Percentiles rank a stretch among this genome's conserved stretches.
These are phyloP conservation scores for Schizonepeta tenuifolia DNA, from an alignment of 257 asterid genomes.

Conservation along the genomic window DNA sequence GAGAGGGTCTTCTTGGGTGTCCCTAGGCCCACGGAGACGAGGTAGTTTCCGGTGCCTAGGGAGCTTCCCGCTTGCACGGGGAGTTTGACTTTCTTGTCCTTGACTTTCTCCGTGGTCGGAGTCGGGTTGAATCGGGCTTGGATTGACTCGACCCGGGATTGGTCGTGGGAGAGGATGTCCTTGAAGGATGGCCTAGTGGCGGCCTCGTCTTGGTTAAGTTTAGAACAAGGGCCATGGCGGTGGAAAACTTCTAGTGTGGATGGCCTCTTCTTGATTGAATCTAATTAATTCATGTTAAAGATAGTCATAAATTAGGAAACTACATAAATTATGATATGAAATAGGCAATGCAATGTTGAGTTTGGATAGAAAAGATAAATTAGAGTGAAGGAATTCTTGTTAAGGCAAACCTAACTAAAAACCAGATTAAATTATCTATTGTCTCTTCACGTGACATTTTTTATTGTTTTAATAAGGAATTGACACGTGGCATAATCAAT, in stretches of 20 bases:
- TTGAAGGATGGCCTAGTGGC: slow-evolving; percentile 35
- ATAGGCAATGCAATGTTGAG: no score
- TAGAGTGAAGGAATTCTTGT: neutral
- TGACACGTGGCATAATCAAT: no score
- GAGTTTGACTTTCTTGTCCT: slow-evolving; percentile 37
- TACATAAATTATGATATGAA: neutral
- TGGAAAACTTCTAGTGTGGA: slow-evolving; percentile 60
- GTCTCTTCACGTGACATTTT: no score
- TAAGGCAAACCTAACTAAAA: slow-evolving; percentile 5
- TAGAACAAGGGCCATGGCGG: slow-evolving; percentile 63
- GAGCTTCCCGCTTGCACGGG: slow-evolving; percentile 54
- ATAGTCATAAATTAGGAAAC: neutral
- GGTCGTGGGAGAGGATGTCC: slow-evolving; percentile 55
- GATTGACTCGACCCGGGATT: slow-evolving; percentile 59
- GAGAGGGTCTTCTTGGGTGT: slow-evolving; percentile 52
- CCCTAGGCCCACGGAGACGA: slow-evolving; percentile 66
- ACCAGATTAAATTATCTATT: no score
- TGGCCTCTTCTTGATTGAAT: slow-evolving; percentile 44
- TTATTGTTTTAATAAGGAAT: no score
- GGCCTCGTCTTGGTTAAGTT: slow-evolving; percentile 25
- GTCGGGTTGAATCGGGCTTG: slow-evolving; percentile 41
- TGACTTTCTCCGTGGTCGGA: slow-evolving; percentile 18
- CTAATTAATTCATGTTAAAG: slow-evolving; percentile 37
- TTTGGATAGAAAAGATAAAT: neutral
- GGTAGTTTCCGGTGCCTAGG: slow-evolving; percentile 60